A percentile compares a stretch with the other conserved stretches of the same genome.
Evolutionary conservation across 495 filamentous ascomycete species (phyloP).

Genomic region (Neurospora sp.): DNA sequence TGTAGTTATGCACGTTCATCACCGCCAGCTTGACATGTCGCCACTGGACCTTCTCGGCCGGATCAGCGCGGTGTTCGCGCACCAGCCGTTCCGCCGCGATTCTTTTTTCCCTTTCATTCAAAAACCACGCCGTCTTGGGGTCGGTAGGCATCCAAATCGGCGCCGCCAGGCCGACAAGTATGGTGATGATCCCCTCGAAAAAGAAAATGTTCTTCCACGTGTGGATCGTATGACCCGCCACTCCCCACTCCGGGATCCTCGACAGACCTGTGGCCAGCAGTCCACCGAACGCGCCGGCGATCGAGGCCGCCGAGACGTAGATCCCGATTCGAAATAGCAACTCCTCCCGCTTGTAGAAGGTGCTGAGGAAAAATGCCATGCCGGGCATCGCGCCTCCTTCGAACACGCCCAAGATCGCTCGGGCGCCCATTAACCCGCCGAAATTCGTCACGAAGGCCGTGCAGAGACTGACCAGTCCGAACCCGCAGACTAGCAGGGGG

Average conservation of each 20-base stretch:
- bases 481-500: constrained; percentile 43
- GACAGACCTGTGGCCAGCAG: constrained; percentile 25
- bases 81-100: constrained; percentile 32
- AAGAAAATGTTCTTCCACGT: constrained; percentile 60
- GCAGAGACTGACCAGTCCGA: constrained; percentile 32
- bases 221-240: constrained; percentile 32
- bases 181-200: constrained; percentile 50
- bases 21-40: constrained; percentile 29
- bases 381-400: constrained; percentile 46
- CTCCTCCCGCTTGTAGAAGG: constrained; percentile 48
- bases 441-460: constrained; percentile 36
- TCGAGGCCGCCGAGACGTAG: constrained; percentile 44
- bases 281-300: constrained; percentile 48
- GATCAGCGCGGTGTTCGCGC: constrained; percentile 25
- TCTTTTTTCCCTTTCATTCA: constrained; percentile 39
- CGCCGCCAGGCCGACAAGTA: constrained; percentile 36
- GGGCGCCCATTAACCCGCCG: constrained; percentile 29
- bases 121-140: constrained; percentile 38
- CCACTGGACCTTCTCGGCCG: constrained; percentile 27
- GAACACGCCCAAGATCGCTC: constrained; percentile 41
- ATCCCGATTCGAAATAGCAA: constrained; percentile 47
- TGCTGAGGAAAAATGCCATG: constrained; percentile 42
- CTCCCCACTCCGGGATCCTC: constrained; percentile 37
- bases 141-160: constrained; percentile 47
- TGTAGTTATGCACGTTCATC: constrained; percentile 35